Evolutionary conservation across 768 basidiomycete species (phyloP), one percentile per base, ranked within the genome.

Genomic region (Exidia glandulosa): DNA sequence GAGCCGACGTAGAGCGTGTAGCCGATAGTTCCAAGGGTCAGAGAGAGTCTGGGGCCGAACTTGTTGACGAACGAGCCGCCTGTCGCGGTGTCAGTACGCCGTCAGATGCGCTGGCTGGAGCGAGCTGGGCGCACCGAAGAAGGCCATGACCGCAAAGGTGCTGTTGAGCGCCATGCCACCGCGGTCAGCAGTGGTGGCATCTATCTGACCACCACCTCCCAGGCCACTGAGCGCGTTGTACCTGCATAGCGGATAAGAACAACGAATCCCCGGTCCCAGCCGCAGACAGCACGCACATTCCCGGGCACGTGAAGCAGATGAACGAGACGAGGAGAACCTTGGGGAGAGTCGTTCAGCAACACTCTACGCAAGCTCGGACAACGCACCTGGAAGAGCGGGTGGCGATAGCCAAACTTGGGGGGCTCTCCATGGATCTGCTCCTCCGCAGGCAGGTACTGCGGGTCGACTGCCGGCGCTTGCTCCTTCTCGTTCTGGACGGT

Each of bases 1-100:
- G 79, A 67, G 13, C 79, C 76, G 32, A 81, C 72, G 60, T 81
- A 81, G 56, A 81, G 66, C 1, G 77, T 73, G 62, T 83, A 83
- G 47, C 81, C 82, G 57, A 73, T 73, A 2, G 80, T 76, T 4
- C 81, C 82, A 60, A 82, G 41, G 65, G 74, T 74, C 23, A 83
- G 72, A 0, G 82, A 81, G 10, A 75, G 60, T 16, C 75, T 73
- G 29, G 79, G 75, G 2, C 81, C 81, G n/a, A 83, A 74, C 7
- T 76, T 70, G 74, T 66, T 66, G 58, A 59, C 47, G 33, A 50
- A 57, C 33, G 19, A 19, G 37, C 37, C 58, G 41, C 27, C 31
- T 34, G 33, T 23, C 32, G 23, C 19, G 9, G n/a, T 30, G 25
- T 32, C 34, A 56, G 50, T 13, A 34, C 7, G 29, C 29, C 29